A percentile compares a stretch with the other conserved stretches of the same genome.
phyloP scores from a whole-genome alignment of 306 rosid genomes.

The Pachyrhizus erosus region DNA sequence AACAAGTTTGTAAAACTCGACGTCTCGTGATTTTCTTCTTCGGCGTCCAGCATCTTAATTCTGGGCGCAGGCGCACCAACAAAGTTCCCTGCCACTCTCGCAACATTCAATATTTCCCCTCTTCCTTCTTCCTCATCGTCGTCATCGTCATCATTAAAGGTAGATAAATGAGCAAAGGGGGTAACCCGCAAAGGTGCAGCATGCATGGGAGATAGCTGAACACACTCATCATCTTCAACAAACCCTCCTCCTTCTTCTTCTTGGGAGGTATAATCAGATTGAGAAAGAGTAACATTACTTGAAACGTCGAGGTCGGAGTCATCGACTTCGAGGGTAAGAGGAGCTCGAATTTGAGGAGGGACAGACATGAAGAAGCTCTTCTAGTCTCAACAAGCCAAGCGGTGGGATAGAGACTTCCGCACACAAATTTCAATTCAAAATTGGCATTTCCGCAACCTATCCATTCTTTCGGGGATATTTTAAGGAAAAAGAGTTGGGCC shows the following conservation, averaged over 20 bases:
- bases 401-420: background rate
- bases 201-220: constrained; percentile 31
- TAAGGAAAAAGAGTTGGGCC: background rate
- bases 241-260: constrained; percentile 29
- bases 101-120: constrained; percentile 20
- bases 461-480: background rate
- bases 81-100: constrained; percentile 35
- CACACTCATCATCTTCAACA: constrained; percentile 22
- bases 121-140: constrained; percentile 40
- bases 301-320: constrained; percentile 49
- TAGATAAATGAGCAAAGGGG: constrained; percentile 69
- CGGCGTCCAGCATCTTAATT: constrained; percentile 38
- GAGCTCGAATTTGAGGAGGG: constrained; percentile 60
- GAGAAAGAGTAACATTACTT: constrained; percentile 40
- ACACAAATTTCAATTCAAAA: constrained; percentile 32
- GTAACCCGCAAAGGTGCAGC: constrained; percentile 36
- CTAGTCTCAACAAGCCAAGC: constrained; percentile 51
- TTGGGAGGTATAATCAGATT: constrained; percentile 42
- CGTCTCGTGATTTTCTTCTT: constrained; percentile 29
- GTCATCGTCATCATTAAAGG: constrained; percentile 46
- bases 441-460: background rate
- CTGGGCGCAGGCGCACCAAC: constrained; percentile 42
- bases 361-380: constrained; percentile 22
- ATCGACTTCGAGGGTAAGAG: constrained; percentile 48
- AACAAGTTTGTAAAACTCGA: constrained; percentile 29